Evolutionary conservation across 1,284 basidiomycete genomes (phyloP), one percentile per base, ranked within the genome.

Genomic region (Naganishia sp.): DNA sequence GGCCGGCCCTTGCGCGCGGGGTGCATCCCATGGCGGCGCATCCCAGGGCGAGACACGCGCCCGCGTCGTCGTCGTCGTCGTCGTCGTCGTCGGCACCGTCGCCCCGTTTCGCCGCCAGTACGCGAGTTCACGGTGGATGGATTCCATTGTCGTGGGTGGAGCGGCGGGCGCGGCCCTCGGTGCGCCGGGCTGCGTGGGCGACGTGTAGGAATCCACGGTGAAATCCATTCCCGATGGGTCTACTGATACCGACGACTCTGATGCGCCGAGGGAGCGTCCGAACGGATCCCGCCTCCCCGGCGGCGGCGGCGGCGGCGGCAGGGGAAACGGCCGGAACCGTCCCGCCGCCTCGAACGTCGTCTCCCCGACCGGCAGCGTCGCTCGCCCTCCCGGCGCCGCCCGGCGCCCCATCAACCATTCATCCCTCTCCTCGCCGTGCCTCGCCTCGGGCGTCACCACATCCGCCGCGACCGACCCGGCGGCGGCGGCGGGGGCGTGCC

Each of bases 241-340:
- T 17, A n/a, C 18, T 18, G 49, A 23, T 35, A 23, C 50, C 47
- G 41, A 17, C 32, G 35, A 28, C 32, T 51, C 35, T 15, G 11
- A 23, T 2, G 35, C n/a, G 13, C 45, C 31, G 23, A 60, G 21
- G 10, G 57, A 21, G 18, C 58, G 31, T 9, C 58, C 46, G 10
- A 25, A 17, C 2, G 42, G 2, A 11, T 61, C 58, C 15, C 41
- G 58, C 21, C 58, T 35, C 1, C 46, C 35, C 35, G 58, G 58
- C 31, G 47, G 58, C 3, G 49, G 58, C 4, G 58, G 35, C 35
- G 58, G 58, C 31, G 47, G 58, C 3, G 58, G 58, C 6, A 61
- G 47, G 46, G 58, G 58, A 42, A 61, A 61, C 35, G 58, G 57
- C 15, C 46, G 57, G 23, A 60, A 60, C n/a, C 57, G 28, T 31